Evolutionary conservation across 306 rosid genomes (phyloP), one percentile per base, ranked within the genome.

Genomic region (Oemleria cerasiformis): DNA sequence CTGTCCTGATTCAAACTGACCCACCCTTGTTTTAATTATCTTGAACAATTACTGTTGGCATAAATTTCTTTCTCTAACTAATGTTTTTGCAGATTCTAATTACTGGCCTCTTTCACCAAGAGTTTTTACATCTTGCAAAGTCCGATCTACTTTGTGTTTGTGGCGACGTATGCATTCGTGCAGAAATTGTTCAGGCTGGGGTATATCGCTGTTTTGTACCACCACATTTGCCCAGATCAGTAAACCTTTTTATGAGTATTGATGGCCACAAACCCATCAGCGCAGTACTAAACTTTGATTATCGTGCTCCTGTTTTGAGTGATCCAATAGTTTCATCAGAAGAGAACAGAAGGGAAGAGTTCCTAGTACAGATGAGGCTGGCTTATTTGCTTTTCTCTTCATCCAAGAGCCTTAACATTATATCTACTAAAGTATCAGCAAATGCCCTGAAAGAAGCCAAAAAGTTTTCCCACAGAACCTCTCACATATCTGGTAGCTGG

Each of bases 231-330:
- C 85, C 91, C 8, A 90, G 92, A 78, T 25, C 73, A 0, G 86
- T 86, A 80, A 79, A 85, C 80, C 83, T 95, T 62, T 95, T 74
- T 75, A 50, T 91, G 86, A 88, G 96, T 78, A 21, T 86, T 70
- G 96, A 88, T 80, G 96, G 90, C 73, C 92, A 81, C 45, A 89
- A 85, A 77, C 97, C 99, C 48, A 86, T 95, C 41, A 95, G 97
- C 79, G 96, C 84, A 86, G 87, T 86, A 77, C 78, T 89, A 74
- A 81, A 75, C 84, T 91, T 95, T 57, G 96, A 89, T 84, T 95
- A 82, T 73, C 96, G 90, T 56, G 67, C 90, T 71, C 80, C 92
- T 71, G 43, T 78, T 63, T 68, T 75, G 77, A 88, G 80, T 50
- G 83, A 72, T 13, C 84, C 84, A 19, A 57, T 55, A 44, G 67